A percentile compares a stretch with the other conserved stretches of the same genome.
These are phyloP conservation scores for Croton laevigatus DNA, from an alignment of 441 rosid species.

Conservation along the genomic window DNA sequence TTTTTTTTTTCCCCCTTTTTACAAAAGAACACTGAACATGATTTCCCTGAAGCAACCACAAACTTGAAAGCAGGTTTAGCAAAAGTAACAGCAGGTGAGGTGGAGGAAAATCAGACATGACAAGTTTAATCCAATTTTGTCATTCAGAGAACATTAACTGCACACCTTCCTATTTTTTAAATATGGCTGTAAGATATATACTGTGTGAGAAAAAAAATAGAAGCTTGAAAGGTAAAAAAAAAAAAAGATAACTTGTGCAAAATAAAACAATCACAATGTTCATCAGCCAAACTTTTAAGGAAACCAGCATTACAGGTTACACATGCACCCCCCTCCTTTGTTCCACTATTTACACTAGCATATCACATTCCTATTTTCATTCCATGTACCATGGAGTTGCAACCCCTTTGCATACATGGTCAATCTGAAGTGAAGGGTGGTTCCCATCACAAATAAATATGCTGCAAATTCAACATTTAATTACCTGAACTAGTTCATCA, in stretches of 20 bases:
- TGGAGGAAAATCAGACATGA: not conserved
- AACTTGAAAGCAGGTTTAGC: not conserved
- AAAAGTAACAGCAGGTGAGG: not conserved
- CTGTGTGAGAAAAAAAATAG: not conserved
- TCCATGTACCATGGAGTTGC: not conserved
- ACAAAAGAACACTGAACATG: not conserved
- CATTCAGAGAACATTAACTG: not conserved
- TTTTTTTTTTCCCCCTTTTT: not conserved
- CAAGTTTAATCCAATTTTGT: not conserved
- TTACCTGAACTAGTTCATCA: conserved; percentile 67
- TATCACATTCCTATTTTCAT: not conserved
- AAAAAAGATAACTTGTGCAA: not conserved
- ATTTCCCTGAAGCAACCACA: not conserved
- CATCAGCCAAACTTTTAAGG: not conserved
- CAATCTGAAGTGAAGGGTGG: not conserved
- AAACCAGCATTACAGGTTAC: not conserved
- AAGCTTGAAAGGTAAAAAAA: not conserved
- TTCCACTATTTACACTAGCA: not conserved
- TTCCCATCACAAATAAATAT: not conserved
- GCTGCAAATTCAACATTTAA: conserved; percentile 7
- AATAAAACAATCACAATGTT: not conserved
- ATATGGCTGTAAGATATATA: not conserved
- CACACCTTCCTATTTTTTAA: not conserved
- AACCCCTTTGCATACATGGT: not conserved
- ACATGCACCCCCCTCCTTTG: not conserved